A percentile compares a stretch with the other conserved stretches of the same genome.
Evolutionary conservation across 176 grass and related monocot genomes (phyloP).

Genomic region (Avena atlantica): DNA sequence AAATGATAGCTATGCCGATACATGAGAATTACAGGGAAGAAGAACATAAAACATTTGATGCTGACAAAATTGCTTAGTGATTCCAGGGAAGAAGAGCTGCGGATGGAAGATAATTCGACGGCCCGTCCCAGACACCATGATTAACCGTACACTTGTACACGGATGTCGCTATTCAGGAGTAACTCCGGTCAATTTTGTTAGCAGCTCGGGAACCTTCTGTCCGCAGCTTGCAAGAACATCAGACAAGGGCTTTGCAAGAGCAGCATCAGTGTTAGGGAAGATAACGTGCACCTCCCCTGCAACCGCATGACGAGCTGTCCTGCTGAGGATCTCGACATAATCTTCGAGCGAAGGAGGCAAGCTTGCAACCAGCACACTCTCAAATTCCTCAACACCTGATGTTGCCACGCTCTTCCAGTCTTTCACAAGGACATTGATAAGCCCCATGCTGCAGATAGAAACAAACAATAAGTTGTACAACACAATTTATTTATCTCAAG

Average conservation of each 20-base stretch:
- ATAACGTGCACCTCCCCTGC: conserved; percentile 66
- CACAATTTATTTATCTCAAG: background rate
- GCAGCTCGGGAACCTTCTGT: conserved; percentile 60
- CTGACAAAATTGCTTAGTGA: conserved; percentile 35
- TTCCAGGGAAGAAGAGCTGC: background rate
- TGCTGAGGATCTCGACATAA: conserved; percentile 59
- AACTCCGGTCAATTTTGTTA: conserved; percentile 33
- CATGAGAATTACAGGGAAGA: conserved; percentile 28
- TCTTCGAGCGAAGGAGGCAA: conserved; percentile 67
- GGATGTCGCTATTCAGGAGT: conserved; percentile 32
- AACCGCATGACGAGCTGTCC: conserved; percentile 51
- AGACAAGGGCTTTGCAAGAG: conserved; percentile 55
- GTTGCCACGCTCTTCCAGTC: conserved; percentile 51
- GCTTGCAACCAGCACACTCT: conserved; percentile 58
- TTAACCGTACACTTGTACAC: background rate
- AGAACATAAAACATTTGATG: background rate
- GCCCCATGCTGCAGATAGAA: conserved; percentile 61
- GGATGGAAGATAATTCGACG: background rate
- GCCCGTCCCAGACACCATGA: background rate
- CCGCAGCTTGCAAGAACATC: conserved; percentile 63
- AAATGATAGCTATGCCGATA: background rate
- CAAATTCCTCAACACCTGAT: conserved; percentile 58
- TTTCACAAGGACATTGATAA: conserved; percentile 66
- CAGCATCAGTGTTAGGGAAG: conserved; percentile 55
- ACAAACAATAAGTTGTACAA: background rate